A percentile compares a stretch with the other conserved stretches of the same genome.
These are phyloP conservation scores for Penstemon davidsonii DNA, from an alignment of 257 asterid genomes.

Conservation along the genomic window DNA sequence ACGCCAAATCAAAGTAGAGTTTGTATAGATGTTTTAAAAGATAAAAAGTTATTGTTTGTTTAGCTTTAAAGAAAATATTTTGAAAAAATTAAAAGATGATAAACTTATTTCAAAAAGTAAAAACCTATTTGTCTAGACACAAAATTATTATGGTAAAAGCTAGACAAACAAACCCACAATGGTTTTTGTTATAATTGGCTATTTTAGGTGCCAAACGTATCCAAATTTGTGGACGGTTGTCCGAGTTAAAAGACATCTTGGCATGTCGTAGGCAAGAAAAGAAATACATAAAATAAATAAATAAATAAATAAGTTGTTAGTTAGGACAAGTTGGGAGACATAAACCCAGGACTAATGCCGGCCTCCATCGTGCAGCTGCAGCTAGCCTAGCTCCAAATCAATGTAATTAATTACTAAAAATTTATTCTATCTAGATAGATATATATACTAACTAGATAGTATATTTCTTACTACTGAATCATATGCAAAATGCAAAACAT, in stretches of 20 bases:
- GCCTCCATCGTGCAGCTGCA: slow-evolving; percentile 28
- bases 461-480: neutral
- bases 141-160: no score
- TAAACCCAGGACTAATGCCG: slow-evolving; percentile 35
- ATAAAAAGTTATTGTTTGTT: no score
- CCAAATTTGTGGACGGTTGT: slow-evolving; percentile 15
- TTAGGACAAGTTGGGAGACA: slow-evolving; percentile 27
- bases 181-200: neutral
- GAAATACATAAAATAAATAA: neutral
- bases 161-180: no score
- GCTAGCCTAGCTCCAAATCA: slow-evolving; percentile 14
- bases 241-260: slow-evolving; percentile 25
- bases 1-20: no score
- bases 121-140: no score
- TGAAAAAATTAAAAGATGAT: no score
- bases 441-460: neutral
- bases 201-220: neutral
- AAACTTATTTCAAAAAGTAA: no score
- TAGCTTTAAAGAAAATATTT: no score
- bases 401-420: neutral
- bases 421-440: neutral
- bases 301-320: no score
- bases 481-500: slow-evolving; percentile 23
- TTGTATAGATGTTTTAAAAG: no score
- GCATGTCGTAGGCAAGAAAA: slow-evolving; percentile 27